Evolutionary conservation across 495 filamentous ascomycete species (phyloP).

Genomic region (Podospora australis): DNA sequence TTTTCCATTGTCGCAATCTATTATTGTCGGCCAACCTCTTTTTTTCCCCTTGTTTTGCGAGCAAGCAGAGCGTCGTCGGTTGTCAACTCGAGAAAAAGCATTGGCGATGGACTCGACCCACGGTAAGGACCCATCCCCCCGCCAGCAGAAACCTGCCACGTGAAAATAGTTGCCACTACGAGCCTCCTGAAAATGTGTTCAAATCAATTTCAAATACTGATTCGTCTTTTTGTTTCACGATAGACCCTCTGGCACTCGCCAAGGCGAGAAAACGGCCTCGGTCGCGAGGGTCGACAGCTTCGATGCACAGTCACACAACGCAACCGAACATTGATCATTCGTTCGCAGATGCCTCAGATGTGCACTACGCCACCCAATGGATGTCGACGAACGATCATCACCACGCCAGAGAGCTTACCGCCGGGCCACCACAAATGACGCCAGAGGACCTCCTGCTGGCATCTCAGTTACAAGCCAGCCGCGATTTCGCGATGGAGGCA

Average conservation of each 20-base stretch:
- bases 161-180: background rate
- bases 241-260: conserved; percentile 27
- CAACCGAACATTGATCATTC: conserved; percentile 58
- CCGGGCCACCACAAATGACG: conserved; percentile 38
- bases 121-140: conserved; percentile 21
- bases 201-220: too few relatives aligned
- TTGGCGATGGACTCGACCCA: conserved; percentile 29
- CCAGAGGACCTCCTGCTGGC: conserved; percentile 63
- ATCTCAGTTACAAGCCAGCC: conserved; percentile 48
- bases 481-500: conserved; percentile 45
- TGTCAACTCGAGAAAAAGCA: conserved; percentile 15
- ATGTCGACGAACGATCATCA: conserved; percentile 37
- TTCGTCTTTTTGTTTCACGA: conserved; percentile 10
- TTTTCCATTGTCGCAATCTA: conserved; percentile 13
- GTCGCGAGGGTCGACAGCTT: conserved; percentile 82
- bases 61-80: conserved; percentile 5
- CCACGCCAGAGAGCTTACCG: conserved; percentile 37
- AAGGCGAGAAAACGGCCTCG: conserved; percentile 56
- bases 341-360: conserved; percentile 45
- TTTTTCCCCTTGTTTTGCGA: conserved; percentile 24
- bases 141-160: too few relatives aligned
- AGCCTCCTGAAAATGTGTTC: too few relatives aligned
- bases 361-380: conserved; percentile 51
- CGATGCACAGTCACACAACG: conserved; percentile 62
- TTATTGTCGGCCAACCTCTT: conserved; percentile 1